Evolutionary conservation across 352 stramenopile genomes (phyloP), one percentile per base, ranked within the genome.

Genomic region (Pseudoperonospora humuli): DNA sequence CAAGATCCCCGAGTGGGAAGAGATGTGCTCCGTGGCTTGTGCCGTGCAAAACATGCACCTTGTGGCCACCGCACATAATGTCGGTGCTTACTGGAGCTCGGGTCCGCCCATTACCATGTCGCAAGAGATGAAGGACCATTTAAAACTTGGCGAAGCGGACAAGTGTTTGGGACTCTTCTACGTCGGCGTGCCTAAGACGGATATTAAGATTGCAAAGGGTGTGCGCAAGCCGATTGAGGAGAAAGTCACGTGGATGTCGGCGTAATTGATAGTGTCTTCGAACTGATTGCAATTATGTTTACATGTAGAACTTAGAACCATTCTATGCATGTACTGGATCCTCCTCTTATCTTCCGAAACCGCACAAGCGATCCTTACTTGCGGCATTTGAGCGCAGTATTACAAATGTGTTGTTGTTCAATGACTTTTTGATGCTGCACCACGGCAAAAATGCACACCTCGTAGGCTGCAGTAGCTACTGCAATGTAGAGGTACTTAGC

Each of bases 71-170:
- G 70, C 73, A 1, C 65, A 90, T 40, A 59, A 50, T 28, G 62
- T 93, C 15, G 81, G 72, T 14, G 81, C 71, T n/a, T 93, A 93
- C 68, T 93, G 81, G 81, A 90, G 75, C 66, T 93, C 81, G 2
- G 78, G 75, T 0, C 61, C 63, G 7, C 69, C 72, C 9, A 64
- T 57, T 28, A 79, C 72, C 19, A 62, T 70, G 44, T 79, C 74
- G 33, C 41, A 80, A 40, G 71, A 89, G 20, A 93, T 93, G 81
- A 93, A 93, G 61, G 53, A 71, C 25, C 83, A 87, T 56, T 39
- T 91, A 9, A 67, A 69, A 6, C 59, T 93, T 4, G 59, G 61
- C 9, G 58, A 58, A 7, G 76, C 85, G 27, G 81, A 93, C 66
- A 81, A 82, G 66, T 89, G 76, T 32, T 39, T 93, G 13, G 81